These are phyloP conservation scores for Leptographium radiaticola DNA, from an alignment of 2,329 filamentous ascomycete genomes.

Conservation along the genomic window DNA sequence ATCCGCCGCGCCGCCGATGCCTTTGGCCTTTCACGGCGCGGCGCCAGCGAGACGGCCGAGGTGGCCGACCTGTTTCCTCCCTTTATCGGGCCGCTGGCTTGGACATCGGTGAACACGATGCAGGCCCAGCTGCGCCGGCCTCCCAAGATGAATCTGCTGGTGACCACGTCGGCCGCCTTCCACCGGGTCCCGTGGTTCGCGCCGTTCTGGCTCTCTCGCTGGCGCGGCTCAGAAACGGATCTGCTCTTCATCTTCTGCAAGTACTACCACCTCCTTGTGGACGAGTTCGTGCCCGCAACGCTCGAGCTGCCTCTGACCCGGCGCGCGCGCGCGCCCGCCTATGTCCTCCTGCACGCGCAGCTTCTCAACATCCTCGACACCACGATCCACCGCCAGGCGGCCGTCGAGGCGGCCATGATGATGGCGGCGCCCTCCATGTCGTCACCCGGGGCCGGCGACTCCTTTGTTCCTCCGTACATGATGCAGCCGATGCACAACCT, in stretches of 20 bases:
- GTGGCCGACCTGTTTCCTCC: slow-evolving; percentile 60
- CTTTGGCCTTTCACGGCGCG: slow-evolving; percentile 48
- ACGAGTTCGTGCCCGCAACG: slow-evolving; percentile 51
- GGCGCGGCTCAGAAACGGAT: slow-evolving; percentile 79
- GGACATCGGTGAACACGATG: slow-evolving; percentile 37
- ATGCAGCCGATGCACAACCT: slow-evolving; percentile 48
- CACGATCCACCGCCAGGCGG: slow-evolving; percentile 65
- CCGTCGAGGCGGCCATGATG: slow-evolving; percentile 28
- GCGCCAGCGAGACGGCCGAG: slow-evolving; percentile 44
- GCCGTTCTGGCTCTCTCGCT: slow-evolving; percentile 63
- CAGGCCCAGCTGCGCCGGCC: slow-evolving; percentile 50
- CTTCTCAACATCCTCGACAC: slow-evolving; percentile 67
- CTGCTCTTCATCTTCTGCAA: slow-evolving; percentile 88
- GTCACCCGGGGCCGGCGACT: slow-evolving; percentile 21
- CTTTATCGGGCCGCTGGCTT: slow-evolving; percentile 42
- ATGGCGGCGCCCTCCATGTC: slow-evolving; percentile 20
- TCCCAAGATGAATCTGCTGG: slow-evolving; percentile 31
- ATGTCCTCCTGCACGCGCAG: slow-evolving; percentile 72
- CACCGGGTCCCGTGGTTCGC: slow-evolving; percentile 68
- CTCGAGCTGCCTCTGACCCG: slow-evolving; percentile 36
- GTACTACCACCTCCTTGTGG: slow-evolving; percentile 67
- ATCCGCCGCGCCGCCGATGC: slow-evolving; percentile 61
- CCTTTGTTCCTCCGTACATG: slow-evolving; percentile 34
- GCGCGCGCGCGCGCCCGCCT: slow-evolving; percentile 56
- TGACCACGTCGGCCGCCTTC: slow-evolving; percentile 24